These are phyloP conservation scores for Fusarium buxicola DNA, from an alignment of 2,329 filamentous ascomycete genomes.

Conservation along the genomic window DNA sequence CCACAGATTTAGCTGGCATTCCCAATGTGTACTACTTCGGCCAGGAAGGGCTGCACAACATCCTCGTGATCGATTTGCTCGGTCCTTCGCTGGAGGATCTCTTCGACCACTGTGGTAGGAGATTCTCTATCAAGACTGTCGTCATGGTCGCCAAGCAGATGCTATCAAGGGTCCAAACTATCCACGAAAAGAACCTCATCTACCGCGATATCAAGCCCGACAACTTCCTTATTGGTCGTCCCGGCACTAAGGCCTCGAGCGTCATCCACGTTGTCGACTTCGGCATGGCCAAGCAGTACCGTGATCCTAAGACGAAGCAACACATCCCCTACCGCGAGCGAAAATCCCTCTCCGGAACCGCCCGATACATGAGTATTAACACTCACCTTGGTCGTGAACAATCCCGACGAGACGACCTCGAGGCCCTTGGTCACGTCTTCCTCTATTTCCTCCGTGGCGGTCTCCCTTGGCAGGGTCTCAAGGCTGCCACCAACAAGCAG, in stretches of 20 bases:
- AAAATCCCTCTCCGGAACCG: constrained; percentile 96
- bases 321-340: constrained; percentile 98
- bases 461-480: constrained; percentile 78
- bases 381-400: constrained; percentile 97
- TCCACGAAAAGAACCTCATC: constrained; percentile 99
- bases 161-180: constrained; percentile 91
- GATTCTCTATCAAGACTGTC: constrained; percentile 96
- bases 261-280: constrained; percentile 99
- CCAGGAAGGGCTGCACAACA: constrained; percentile 98
- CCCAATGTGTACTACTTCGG: constrained; percentile 99
- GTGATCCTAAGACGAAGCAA: constrained; percentile 98
- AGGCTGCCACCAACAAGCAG: constrained; percentile 86
- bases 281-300: constrained; percentile 99
- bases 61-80: constrained; percentile 95
- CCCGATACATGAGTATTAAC: constrained; percentile 99
- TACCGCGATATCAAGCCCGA: constrained; percentile 99
- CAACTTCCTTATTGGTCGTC: constrained; percentile 97
- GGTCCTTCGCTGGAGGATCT: constrained; percentile 95
- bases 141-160: constrained; percentile 99
- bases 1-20: constrained; percentile 78
- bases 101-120: constrained; percentile 95
- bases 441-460: constrained; percentile 80
- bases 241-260: constrained; percentile 92
- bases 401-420: constrained; percentile 93
- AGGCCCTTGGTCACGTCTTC: constrained; percentile 83